These are phyloP conservation scores for Tulasnella sp. DNA, from an alignment of 768 basidiomycete genomes.

Conservation along the genomic window DNA sequence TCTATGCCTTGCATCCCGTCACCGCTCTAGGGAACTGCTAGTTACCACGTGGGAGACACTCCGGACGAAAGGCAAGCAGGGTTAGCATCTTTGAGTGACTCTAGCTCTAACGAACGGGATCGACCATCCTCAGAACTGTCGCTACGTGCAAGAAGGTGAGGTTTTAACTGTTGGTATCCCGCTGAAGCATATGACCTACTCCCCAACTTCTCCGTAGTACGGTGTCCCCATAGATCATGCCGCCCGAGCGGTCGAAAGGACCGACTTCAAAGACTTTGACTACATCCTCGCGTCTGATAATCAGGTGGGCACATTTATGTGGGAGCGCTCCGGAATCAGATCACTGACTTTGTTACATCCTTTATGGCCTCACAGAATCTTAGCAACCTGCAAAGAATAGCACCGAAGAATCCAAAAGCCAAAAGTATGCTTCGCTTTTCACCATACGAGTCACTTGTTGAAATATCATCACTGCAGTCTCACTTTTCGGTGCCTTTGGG, in stretches of 20 bases:
- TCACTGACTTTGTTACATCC: background rate
- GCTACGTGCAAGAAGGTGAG: conserved; percentile 18
- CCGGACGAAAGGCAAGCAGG: conserved; percentile 15
- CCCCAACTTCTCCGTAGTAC: conserved; percentile 3
- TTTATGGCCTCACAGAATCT: conserved; percentile 17
- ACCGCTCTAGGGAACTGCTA: conserved; percentile 11
- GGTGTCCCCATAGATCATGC: conserved; percentile 16
- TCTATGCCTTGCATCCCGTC: background rate
- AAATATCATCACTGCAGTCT: conserved; percentile 2
- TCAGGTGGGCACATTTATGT: conserved; percentile 6
- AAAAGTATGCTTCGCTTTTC: background rate
- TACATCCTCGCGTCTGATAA: conserved; percentile 18
- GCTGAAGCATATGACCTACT: background rate
- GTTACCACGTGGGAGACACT: conserved; percentile 14
- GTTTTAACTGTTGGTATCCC: background rate
- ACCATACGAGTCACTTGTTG: background rate
- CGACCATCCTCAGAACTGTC: conserved; percentile 4
- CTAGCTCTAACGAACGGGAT: background rate
- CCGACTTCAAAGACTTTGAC: conserved; percentile 17
- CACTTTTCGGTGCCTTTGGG: conserved; percentile 17
- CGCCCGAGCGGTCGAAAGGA: conserved; percentile 8
- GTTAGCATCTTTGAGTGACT: background rate
- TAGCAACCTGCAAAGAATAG: conserved; percentile 14
- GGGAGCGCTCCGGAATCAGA: too few relatives aligned
- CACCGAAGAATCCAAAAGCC: conserved; percentile 16